Percentiles rank a stretch among this genome's conserved stretches.
Evolutionary conservation across 306 rosid species (phyloP).

Genomic region (Sphenostylis stenocarpa): DNA sequence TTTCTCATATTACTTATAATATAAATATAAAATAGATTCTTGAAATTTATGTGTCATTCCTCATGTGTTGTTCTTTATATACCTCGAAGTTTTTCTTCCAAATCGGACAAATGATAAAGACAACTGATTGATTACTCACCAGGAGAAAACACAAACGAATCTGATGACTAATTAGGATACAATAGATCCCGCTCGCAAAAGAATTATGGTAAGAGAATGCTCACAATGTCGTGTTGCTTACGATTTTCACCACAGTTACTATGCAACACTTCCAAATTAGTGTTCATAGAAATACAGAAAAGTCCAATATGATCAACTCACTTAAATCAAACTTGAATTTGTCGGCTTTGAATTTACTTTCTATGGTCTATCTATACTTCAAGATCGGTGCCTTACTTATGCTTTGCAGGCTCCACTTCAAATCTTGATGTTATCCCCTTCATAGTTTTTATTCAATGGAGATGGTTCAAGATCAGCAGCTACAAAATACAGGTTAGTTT

Average conservation of each 20-base stretch:
- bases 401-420: slow-evolving; percentile 3
- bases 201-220: neutral
- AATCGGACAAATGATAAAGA: neutral
- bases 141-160: neutral
- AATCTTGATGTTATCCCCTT: neutral
- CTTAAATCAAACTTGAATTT: slow-evolving; percentile 20
- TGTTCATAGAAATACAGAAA: neutral
- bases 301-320: neutral
- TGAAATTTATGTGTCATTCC: no score
- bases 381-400: slow-evolving; percentile 6
- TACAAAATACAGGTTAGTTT: slow-evolving; percentile 48
- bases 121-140: neutral
- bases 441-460: slow-evolving; percentile 37
- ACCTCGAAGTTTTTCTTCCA: no score
- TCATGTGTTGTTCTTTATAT: no score
- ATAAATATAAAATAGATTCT: no score
- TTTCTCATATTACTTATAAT: no score
- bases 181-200: neutral
- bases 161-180: neutral
- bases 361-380: neutral
- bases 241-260: neutral
- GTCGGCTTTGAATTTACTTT: neutral
- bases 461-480: slow-evolving; percentile 43
- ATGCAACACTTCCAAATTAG: neutral
- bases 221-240: neutral